Conservation (phyloP, 2,329 filamentous ascomycete genomes). For the Aspergillus puulaauensis region DNA sequence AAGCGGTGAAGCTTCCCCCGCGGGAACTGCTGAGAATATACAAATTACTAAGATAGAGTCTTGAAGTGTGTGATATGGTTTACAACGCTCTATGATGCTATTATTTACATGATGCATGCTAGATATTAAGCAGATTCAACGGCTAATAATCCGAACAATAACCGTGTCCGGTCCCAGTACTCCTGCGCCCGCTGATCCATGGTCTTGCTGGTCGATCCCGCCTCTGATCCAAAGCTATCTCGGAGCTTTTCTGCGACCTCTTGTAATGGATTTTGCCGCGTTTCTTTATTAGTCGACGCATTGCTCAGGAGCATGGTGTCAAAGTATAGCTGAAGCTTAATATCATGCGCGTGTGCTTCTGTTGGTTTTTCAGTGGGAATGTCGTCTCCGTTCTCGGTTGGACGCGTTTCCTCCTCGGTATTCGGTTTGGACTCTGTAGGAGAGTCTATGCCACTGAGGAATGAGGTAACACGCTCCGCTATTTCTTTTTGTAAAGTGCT, state of each 20-base stretch:
- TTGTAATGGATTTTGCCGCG: conserved; percentile 37
- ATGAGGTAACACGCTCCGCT: conserved; percentile 21
- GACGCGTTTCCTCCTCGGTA: conserved; percentile 1
- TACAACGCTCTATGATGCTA: conserved; percentile 2
- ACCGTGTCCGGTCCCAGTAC: conserved; percentile 78
- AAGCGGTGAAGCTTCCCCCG: conserved; percentile 24
- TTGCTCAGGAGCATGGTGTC: conserved; percentile 35
- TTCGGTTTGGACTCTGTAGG: not conserved
- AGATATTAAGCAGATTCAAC: conserved; percentile 9
- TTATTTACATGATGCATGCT: conserved; percentile 3
- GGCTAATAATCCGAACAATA: conserved; percentile 76
- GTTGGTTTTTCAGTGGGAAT: not conserved
- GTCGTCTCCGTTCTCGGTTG: conserved; percentile 8
- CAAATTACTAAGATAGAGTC: too few species aligned
- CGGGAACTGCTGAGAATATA: conserved; percentile 7
- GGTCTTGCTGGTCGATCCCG: conserved; percentile 47
- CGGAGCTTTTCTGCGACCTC: conserved; percentile 47
- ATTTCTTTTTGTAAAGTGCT: conserved; percentile 54
- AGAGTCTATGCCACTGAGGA: conserved; percentile 22
- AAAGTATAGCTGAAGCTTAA: conserved; percentile 40
- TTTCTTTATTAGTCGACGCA: conserved; percentile 22
- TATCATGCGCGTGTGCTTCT: conserved; percentile 25
- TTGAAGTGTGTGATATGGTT: not conserved
- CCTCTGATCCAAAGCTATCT: conserved; percentile 50
- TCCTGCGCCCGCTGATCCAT: conserved; percentile 66